These are phyloP conservation scores for Penicillium digitatum DNA, from an alignment of 2,329 filamentous ascomycete genomes.

Conservation along the genomic window DNA sequence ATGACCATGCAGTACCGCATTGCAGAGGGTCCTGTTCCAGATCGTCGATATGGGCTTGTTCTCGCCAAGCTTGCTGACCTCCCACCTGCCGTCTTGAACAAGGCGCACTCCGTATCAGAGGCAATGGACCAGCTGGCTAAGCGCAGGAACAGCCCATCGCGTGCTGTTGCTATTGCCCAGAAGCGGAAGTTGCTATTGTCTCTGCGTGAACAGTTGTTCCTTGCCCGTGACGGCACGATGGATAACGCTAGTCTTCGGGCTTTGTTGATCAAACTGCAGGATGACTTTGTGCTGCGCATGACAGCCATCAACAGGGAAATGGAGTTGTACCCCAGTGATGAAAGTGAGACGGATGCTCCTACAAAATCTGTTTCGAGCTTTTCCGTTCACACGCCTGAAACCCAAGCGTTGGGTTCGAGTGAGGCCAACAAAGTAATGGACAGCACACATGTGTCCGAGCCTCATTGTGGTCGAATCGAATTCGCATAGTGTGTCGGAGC, in stretches of 20 bases:
- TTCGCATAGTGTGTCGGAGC: background rate
- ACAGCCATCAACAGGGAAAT: constrained; percentile 54
- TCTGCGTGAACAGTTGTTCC: constrained; percentile 66
- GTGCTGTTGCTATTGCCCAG: constrained; percentile 56
- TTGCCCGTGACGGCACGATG: constrained; percentile 63
- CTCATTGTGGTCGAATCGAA: constrained; percentile 5
- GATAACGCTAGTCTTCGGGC: constrained; percentile 58
- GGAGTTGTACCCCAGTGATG: constrained; percentile 15
- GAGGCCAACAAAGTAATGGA: background rate
- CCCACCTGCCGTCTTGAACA: constrained; percentile 62
- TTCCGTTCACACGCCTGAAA: background rate
- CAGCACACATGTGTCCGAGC: background rate
- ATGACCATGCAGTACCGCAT: constrained; percentile 90
- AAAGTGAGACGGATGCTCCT: constrained; percentile 3
- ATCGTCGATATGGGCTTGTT: constrained; percentile 77
- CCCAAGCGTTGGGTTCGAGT: background rate
- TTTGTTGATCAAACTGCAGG: constrained; percentile 66
- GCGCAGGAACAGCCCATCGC: constrained; percentile 56
- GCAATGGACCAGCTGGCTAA: constrained; percentile 58
- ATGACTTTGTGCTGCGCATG: constrained; percentile 72
- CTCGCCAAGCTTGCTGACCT: constrained; percentile 73
- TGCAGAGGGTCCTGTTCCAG: constrained; percentile 63
- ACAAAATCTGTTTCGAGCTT: background rate
- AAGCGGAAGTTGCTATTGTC: constrained; percentile 69
- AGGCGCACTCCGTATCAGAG: constrained; percentile 63